Evolutionary conservation across 1,139 yeast species (phyloP).

Genomic region (Yamadazyma spencermartinsiae): DNA sequence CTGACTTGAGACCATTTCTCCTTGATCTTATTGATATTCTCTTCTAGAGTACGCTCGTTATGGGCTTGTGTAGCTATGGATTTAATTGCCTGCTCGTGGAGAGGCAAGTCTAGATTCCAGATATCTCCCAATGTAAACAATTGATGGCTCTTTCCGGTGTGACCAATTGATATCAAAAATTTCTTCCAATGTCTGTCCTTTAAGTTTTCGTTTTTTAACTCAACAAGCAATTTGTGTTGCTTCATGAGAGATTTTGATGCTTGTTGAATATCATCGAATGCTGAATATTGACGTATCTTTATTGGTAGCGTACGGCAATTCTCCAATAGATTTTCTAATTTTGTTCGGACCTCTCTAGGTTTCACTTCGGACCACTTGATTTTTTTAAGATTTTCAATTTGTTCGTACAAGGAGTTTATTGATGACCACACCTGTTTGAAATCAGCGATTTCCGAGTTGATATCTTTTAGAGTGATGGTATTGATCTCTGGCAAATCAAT

Average conservation of each 20-base stretch:
- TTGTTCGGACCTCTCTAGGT: constrained; percentile 46
- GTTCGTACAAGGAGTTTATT: constrained; percentile 56
- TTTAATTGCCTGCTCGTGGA: constrained; percentile 49
- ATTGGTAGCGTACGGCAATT: constrained; percentile 56
- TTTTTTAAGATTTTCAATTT: constrained; percentile 44
- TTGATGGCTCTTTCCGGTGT: constrained; percentile 16
- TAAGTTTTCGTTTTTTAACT: constrained; percentile 58
- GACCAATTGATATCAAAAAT: constrained; percentile 39
- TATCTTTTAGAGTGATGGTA: constrained; percentile 27
- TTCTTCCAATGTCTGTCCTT: constrained; percentile 70
- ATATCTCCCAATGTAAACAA: constrained; percentile 56
- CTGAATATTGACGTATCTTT: constrained; percentile 65
- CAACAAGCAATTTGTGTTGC: constrained; percentile 41
- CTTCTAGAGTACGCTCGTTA: constrained; percentile 70
- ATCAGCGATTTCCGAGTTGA: constrained; percentile 55
- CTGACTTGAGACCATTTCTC: constrained; percentile 48
- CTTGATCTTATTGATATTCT: constrained; percentile 49
- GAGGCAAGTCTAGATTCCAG: constrained; percentile 53
- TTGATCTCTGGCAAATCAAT: constrained; percentile 12
- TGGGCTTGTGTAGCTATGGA: constrained; percentile 63
- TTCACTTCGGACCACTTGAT: constrained; percentile 54
- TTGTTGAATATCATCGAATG: constrained; percentile 60
- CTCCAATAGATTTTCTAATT: constrained; percentile 52
- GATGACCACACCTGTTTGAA: constrained; percentile 68
- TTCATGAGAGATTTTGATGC: constrained; percentile 43